Conservation (phyloP, 495 filamentous ascomycete species). For the Evernia prunastri region DNA sequence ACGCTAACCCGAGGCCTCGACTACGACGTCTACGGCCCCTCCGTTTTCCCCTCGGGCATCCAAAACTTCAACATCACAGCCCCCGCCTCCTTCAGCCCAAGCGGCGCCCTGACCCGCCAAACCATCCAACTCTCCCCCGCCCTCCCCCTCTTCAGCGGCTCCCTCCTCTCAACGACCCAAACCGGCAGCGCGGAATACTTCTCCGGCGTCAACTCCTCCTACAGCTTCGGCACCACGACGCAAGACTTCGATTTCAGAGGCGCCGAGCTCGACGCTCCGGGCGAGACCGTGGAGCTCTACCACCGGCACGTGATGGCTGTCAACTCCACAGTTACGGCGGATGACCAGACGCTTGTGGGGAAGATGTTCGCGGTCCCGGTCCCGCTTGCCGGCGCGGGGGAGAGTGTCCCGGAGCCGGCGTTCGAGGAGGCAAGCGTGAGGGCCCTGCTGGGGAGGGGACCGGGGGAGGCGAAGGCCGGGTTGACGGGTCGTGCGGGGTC, state of each 20-base stretch:
- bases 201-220: conserved; percentile 41
- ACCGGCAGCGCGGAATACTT: conserved; percentile 51
- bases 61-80: conserved; percentile 39
- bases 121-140: conserved; percentile 26
- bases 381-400: conserved; percentile 13
- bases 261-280: conserved; percentile 22
- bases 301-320: conserved; percentile 44
- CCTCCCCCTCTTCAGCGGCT: conserved; percentile 27
- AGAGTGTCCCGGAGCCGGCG: not conserved
- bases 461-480: conserved; percentile 21
- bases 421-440: conserved; percentile 25
- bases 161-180: conserved; percentile 44
- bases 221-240: conserved; percentile 45
- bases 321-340: conserved; percentile 43
- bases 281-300: conserved; percentile 37
- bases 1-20: conserved; percentile 53
- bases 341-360: conserved; percentile 32
- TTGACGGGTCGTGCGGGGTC: not conserved
- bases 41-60: conserved; percentile 56
- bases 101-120: conserved; percentile 29
- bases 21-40: conserved; percentile 44
- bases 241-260: conserved; percentile 49
- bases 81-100: conserved; percentile 22
- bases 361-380: conserved; percentile 28
- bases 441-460: conserved; percentile 33